These are phyloP conservation scores for Emergomyces orientalis DNA, from an alignment of 2,329 filamentous ascomycete species.

Conservation along the genomic window DNA sequence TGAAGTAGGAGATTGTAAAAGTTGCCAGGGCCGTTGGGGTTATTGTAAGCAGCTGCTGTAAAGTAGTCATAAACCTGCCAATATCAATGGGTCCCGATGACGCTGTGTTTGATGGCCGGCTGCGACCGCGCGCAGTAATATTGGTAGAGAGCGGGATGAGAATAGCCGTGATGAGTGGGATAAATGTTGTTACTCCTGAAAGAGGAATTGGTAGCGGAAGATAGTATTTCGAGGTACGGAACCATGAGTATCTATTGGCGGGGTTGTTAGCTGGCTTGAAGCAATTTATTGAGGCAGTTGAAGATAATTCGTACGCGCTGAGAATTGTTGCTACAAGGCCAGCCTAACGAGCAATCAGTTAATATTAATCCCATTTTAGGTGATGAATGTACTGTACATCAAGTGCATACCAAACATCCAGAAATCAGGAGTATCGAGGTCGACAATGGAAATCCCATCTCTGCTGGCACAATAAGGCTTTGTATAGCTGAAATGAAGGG, in stretches of 20 bases:
- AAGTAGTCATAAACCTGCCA: not conserved
- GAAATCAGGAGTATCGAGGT: not conserved
- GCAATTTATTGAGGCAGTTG: not conserved
- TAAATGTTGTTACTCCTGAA: conserved; percentile 5
- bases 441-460: not conserved
- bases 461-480: not conserved
- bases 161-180: conserved; percentile 6
- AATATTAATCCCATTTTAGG: not conserved
- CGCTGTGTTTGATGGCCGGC: not conserved
- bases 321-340: conserved; percentile 7
- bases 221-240: conserved; percentile 7
- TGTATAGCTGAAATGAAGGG: not conserved
- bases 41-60: conserved; percentile 7
- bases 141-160: not conserved
- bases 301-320: conserved; percentile 3
- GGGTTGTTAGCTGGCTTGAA: not conserved
- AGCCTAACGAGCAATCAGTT: not conserved
- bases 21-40: conserved; percentile 8
- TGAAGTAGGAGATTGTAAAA: conserved; percentile 10
- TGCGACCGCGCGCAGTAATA: not conserved
- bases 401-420: not conserved
- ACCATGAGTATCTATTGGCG: conserved; percentile 10
- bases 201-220: conserved; percentile 8
- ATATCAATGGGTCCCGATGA: not conserved
- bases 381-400: not conserved